Conservation (phyloP, 1,139 yeast genomes). For the Hanseniaspora sp. region DNA sequence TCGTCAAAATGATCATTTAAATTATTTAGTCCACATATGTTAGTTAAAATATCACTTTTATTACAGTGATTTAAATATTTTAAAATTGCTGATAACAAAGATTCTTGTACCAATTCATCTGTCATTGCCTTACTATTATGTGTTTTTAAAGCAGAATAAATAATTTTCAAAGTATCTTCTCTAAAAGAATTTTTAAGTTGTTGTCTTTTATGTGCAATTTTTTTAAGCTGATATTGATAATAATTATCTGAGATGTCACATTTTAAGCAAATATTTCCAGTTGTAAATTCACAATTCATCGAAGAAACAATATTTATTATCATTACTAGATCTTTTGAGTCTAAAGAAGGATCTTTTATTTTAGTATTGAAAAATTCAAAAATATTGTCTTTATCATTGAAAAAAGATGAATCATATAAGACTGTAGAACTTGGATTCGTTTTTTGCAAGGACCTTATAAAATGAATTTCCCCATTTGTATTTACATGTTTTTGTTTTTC, state of each 20-base stretch:
- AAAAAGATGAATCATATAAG: neutral
- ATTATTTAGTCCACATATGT: neutral
- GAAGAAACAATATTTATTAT: neutral
- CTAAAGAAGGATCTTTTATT: neutral
- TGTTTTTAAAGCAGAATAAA: neutral
- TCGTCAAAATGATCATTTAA: neutral
- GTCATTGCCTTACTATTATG: neutral
- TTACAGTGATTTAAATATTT: conserved; percentile 8
- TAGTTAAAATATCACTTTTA: conserved; percentile 4
- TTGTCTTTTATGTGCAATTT: conserved; percentile 2
- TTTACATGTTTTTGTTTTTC: too few relatives aligned
- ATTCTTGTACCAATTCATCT: conserved; percentile 1
- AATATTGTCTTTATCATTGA: neutral
- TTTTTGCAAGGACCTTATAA: neutral
- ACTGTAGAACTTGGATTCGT: neutral
- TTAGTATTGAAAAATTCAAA: conserved; percentile 5
- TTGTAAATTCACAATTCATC: conserved; percentile 12
- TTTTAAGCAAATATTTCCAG: conserved; percentile 1
- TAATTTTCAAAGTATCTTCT: neutral
- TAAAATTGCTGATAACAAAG: neutral
- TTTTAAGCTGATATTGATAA: conserved; percentile 1
- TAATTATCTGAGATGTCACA: conserved; percentile 14
- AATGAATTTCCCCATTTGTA: neutral
- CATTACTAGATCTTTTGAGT: neutral
- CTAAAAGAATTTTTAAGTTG: neutral